Evolutionary conservation across 768 basidiomycete genomes (phyloP), one percentile per base, ranked within the genome.

Genomic region (Pleurotus cornucopiae): DNA sequence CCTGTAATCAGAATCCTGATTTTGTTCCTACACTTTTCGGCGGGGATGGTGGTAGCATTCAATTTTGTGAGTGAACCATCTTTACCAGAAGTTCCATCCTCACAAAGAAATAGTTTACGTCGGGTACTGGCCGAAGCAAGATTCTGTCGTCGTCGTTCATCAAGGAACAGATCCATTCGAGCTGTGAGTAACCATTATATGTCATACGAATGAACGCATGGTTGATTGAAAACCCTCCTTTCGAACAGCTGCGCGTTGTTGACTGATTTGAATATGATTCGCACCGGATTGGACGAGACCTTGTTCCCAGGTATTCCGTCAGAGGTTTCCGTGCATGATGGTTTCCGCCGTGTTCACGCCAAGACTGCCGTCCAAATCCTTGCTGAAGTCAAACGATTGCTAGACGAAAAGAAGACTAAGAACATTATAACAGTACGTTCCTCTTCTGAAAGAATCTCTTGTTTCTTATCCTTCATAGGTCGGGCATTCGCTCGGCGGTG

Each of bases 281-380:
- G 75, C 61, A 66, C 64, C 11, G 57, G 53, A 7, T 70, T 82
- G 14, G 67, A 80, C 62, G 39, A 73, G 0, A 67, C 65, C 0
- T 74, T 83, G 21, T 84, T 82, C 67, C 81, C 81, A 1, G 80
- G 79, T 2, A 63, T 80, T 13, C 67, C 75, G 2, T 63, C 58
- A 14, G 66, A 60, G 12, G 73, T 81, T 4, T 62, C 69, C 43
- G 78, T 77, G 2, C 82, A 84, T 63, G 66, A 67, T 6, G 82
- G 83, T 4, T 84, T 83, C 65, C 69, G 75, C 9, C 64, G 73
- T 25, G 73, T 77, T 54, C 81, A 82, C 7, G 74, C 75, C 3
- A 57, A 71, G 59, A 70, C 64, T 1, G 64, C 69, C 0, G 34
- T 60, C 0, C 54, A 65, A 13, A 78, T 84, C 46, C 67, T 80